Percentiles rank a stretch among this genome's conserved stretches.
Conservation (phyloP, 2,329 filamentous ascomycete species). For the Aspergillus bombycis region DNA sequence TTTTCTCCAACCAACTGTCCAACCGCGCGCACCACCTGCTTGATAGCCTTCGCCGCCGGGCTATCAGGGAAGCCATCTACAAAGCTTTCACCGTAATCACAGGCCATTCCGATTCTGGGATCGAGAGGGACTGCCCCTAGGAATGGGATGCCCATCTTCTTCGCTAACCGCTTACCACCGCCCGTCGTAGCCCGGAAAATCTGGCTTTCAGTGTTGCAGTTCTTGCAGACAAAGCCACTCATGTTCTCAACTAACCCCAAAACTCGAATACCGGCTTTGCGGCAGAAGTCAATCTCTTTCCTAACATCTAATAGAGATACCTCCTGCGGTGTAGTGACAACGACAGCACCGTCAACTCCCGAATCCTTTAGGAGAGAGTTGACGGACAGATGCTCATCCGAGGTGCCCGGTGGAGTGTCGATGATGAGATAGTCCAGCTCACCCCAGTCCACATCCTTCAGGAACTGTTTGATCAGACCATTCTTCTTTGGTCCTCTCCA, state of each 20-base stretch:
- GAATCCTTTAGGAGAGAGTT: constrained; percentile 89
- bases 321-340: constrained; percentile 95
- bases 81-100: constrained; percentile 96
- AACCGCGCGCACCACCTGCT: constrained; percentile 75
- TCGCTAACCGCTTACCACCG: constrained; percentile 76
- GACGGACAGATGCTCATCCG: constrained; percentile 92
- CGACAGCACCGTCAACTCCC: constrained; percentile 88
- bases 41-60: constrained; percentile 82
- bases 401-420: constrained; percentile 93
- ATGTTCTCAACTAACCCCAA: constrained; percentile 96
- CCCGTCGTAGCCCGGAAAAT: constrained; percentile 93
- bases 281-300: constrained; percentile 97
- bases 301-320: constrained; percentile 88
- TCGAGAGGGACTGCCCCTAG: constrained; percentile 89
- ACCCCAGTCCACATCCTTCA: constrained; percentile 98
- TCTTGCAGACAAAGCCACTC: constrained; percentile 94
- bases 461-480: constrained; percentile 93
- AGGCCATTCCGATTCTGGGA: constrained; percentile 91
- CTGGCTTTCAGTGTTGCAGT: constrained; percentile 76
- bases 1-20: constrained; percentile 67
- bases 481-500: constrained; percentile 99
- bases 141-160: constrained; percentile 87
- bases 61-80: constrained; percentile 93
- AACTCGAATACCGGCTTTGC: constrained; percentile 87
- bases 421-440: constrained; percentile 91